These are phyloP conservation scores for Penicillium palitans DNA, from an alignment of 2,329 filamentous ascomycete genomes.

Conservation along the genomic window DNA sequence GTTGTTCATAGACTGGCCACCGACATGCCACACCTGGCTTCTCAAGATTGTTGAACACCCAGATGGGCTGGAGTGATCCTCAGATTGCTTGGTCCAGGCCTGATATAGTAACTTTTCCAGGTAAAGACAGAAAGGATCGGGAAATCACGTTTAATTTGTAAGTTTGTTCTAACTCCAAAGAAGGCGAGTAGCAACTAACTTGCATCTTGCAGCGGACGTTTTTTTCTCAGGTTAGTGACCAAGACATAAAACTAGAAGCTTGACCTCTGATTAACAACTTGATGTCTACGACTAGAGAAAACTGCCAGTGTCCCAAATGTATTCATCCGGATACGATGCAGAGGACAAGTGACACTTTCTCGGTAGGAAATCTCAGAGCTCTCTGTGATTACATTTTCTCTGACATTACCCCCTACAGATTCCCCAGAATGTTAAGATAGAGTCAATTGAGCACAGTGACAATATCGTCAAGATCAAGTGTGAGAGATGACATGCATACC, in stretches of 20 bases:
- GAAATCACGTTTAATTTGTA: neutral
- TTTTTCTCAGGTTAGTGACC: slow-evolving; percentile 21
- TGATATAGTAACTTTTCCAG: neutral
- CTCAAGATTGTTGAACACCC: neutral
- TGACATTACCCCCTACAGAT: slow-evolving; percentile 41
- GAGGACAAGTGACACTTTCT: slow-evolving; percentile 66
- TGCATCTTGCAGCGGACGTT: slow-evolving; percentile 14
- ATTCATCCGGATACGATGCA: slow-evolving; percentile 71
- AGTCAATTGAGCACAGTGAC: slow-evolving; percentile 33
- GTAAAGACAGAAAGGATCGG: neutral
- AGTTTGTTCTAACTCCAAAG: neutral
- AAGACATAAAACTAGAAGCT: neutral
- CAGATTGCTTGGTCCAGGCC: neutral
- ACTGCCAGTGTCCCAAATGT: slow-evolving; percentile 68
- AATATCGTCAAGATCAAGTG: slow-evolving; percentile 53
- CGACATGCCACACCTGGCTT: neutral
- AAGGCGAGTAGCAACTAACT: neutral
- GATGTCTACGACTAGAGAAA: slow-evolving; percentile 55
- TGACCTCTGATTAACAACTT: neutral
- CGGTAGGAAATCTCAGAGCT: slow-evolving; percentile 44
- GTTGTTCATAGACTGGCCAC: neutral
- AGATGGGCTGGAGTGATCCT: neutral
- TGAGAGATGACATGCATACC: slow-evolving; percentile 32
- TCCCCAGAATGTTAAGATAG: slow-evolving; percentile 44
- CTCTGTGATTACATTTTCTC: neutral